Conservation (phyloP, 169 alveolate genomes). For the Perkinsus marinus region DNA sequence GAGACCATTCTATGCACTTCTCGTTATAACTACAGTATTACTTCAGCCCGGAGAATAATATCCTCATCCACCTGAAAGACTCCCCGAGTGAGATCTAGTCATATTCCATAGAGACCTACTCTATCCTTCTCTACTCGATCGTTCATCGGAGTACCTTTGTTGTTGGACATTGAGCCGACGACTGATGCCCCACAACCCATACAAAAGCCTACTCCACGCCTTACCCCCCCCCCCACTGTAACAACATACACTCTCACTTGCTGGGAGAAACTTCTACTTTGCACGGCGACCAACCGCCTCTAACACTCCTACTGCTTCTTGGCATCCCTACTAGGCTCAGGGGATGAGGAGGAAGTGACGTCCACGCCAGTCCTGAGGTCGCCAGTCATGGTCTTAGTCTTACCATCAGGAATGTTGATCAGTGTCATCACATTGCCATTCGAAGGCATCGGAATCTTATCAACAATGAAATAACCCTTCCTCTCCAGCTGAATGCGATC, state of each 20-base stretch:
- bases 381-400: constrained; percentile 4
- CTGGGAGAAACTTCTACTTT: not conserved
- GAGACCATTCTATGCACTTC: not conserved
- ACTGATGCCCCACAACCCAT: not conserved
- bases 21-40: not conserved
- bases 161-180: not conserved
- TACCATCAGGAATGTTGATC: constrained; percentile 85
- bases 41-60: not conserved
- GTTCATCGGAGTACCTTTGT: not conserved
- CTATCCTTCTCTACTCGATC: not conserved
- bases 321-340: not conserved
- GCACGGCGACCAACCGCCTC: not conserved
- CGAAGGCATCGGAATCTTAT: constrained; percentile 34
- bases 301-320: not conserved
- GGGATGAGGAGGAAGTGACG: not conserved
- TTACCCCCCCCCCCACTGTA: no score
- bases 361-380: not conserved
- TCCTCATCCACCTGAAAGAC: not conserved
- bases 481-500: constrained; percentile 86
- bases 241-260: not conserved
- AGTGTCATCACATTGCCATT: constrained; percentile 38
- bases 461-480: constrained; percentile 89
- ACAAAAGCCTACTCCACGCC: not conserved
- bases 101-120: no score
- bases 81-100: not conserved